Evolutionary conservation across 2,329 filamentous ascomycete genomes (phyloP).

Genomic region (Colletotrichum sp.): DNA sequence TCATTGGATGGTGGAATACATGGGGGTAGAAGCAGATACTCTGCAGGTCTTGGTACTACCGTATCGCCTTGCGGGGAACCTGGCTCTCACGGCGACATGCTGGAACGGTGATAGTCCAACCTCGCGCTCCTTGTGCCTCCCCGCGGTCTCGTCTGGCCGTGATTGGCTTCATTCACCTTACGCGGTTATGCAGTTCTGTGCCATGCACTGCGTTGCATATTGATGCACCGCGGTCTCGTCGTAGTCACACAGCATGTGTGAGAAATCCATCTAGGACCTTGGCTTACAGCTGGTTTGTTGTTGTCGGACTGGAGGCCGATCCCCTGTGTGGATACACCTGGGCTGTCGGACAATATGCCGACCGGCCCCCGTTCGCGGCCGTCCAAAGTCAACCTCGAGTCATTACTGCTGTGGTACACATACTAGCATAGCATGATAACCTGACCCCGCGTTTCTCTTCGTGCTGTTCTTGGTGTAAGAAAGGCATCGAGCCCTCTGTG

Average conservation of each 20-base stretch:
- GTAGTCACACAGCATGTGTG: neutral
- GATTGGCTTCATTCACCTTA: neutral
- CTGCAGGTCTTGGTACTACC: neutral
- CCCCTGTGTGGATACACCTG: neutral
- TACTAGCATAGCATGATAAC: neutral
- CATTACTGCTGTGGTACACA: neutral
- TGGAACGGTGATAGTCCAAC: neutral
- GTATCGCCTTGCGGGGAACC: neutral
- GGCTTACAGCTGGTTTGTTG: neutral
- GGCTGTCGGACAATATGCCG: neutral
- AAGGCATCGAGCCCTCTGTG: neutral
- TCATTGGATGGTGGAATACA: neutral
- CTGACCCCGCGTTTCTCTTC: neutral
- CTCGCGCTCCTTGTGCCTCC: neutral
- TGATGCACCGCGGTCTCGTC: neutral
- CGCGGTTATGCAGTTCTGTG: neutral
- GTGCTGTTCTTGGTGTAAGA: neutral
- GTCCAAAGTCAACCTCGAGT: neutral
- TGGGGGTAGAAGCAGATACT: fast-evolving
- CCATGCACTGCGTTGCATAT: neutral
- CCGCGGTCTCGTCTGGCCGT: neutral
- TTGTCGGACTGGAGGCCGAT: neutral
- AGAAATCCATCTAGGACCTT: neutral
- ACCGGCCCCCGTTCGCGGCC: neutral
- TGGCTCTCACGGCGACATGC: neutral